phyloP scores from a whole-genome alignment of 768 basidiomycete species.

The Russula olivacea region DNA sequence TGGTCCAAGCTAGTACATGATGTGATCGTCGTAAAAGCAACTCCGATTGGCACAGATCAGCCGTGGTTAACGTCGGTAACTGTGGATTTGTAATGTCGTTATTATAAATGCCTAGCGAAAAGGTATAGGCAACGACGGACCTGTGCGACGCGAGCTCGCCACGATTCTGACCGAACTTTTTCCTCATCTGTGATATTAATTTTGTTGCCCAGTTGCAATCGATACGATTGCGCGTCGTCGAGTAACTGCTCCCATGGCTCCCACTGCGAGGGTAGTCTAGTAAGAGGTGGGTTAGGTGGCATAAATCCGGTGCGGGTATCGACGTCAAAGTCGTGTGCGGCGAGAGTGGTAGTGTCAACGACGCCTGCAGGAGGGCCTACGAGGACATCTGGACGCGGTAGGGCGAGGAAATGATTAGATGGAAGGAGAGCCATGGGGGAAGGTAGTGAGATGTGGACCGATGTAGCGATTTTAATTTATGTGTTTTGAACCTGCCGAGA shows the following conservation, averaged over 20 bases:
- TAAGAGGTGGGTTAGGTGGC: constrained; percentile 67
- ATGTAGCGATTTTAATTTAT: not conserved
- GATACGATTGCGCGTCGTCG: constrained; percentile 42
- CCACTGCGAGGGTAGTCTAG: constrained; percentile 56
- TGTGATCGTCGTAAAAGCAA: constrained; percentile 49
- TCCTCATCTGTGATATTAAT: constrained; percentile 31
- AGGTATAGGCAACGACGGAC: constrained; percentile 29
- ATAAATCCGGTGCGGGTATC: constrained; percentile 89
- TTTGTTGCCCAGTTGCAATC: constrained; percentile 50
- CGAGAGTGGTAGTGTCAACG: constrained; percentile 35
- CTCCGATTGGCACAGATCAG: constrained; percentile 37
- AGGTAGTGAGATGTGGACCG: not conserved
- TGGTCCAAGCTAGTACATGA: constrained; percentile 47
- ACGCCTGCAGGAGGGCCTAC: constrained; percentile 28
- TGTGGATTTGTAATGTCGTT: constrained; percentile 22
- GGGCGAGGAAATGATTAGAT: constrained; percentile 33
- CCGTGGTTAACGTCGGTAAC: constrained; percentile 40
- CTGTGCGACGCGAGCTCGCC: constrained; percentile 39
- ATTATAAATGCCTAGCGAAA: not conserved
- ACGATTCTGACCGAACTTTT: constrained; percentile 34
- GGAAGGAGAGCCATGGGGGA: constrained; percentile 17
- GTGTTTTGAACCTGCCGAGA: not conserved
- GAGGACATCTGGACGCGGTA: constrained; percentile 33
- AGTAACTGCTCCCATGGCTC: constrained; percentile 66
- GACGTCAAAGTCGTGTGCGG: constrained; percentile 67